Conservation (phyloP, 768 basidiomycete species). For the Rhodocollybia butyracea region DNA sequence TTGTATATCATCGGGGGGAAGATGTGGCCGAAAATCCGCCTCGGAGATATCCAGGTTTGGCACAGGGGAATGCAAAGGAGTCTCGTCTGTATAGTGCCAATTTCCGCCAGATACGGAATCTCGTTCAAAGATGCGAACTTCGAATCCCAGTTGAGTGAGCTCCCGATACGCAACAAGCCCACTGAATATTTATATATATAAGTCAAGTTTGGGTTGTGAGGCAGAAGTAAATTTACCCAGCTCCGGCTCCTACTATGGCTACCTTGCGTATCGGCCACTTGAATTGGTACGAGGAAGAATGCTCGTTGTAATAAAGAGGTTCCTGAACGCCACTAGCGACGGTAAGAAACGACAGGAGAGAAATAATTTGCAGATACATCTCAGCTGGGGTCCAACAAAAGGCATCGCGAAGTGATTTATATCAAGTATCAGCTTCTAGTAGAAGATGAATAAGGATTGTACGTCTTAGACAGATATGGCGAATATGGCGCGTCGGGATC, state of each 20-base stretch:
- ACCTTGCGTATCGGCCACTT: slow-evolving; percentile 34
- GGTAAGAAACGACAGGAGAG: neutral
- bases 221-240: slow-evolving; percentile 23
- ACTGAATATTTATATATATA: slow-evolving; percentile 14
- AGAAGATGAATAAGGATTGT: too few relatives aligned
- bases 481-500: too few relatives aligned
- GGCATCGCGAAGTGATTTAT: too few relatives aligned
- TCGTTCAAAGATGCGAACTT: slow-evolving; percentile 34
- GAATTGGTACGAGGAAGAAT: slow-evolving; percentile 24
- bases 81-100: slow-evolving; percentile 41
- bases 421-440: too few relatives aligned
- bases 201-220: neutral
- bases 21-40: slow-evolving; percentile 33
- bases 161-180: slow-evolving; percentile 34
- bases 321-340: too few relatives aligned
- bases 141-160: slow-evolving; percentile 24
- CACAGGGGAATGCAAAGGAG: slow-evolving; percentile 29
- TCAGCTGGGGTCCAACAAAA: too few relatives aligned
- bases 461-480: too few relatives aligned
- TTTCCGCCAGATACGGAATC: slow-evolving; percentile 36
- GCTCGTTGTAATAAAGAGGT: neutral
- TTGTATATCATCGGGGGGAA: slow-evolving; percentile 27
- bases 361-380: neutral
- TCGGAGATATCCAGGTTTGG: slow-evolving; percentile 28
- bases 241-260: slow-evolving; percentile 40